Evolutionary conservation across 2,329 filamentous ascomycete genomes (phyloP), one percentile per base, ranked within the genome.

Genomic region (Leptographium wingfieldii): DNA sequence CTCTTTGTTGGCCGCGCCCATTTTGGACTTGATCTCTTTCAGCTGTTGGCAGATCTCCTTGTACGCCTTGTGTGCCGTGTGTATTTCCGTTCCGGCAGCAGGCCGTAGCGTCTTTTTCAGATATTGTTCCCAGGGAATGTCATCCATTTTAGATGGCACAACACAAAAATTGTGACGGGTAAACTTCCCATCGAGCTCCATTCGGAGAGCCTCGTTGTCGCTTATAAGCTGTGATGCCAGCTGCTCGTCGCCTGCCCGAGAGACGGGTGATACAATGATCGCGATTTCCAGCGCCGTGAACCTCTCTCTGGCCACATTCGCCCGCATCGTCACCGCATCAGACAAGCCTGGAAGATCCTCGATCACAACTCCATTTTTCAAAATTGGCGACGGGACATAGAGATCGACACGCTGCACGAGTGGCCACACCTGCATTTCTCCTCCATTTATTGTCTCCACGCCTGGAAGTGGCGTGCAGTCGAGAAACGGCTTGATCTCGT

Each of bases 261-360:
- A 52, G 5, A 66, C 61, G 0, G 67, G 66, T 0, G 66, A 54
- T 0, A 73, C 69, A 0, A 73, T 63, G 33, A 72, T 53, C 0
- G 68, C 68, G 3, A 70, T 63, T 10, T 68, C 65, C 0, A 73
- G 59, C 0, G 53, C 58, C 0, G 61, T n/a, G 4, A 65, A 65
- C 22, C 62, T 66, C 0, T 60, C 59, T 2, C 61, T 19, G 0
- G 71, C 68, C 0, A 72, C 57, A 0, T 61, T 55, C 0, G 66
- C 65, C 2, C 72, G 68, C 25, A 68, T 69, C 1, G 62, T 59
- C 0, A 65, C 61, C 0, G 61, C 60, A 22, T 83, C 80, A 0
- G 76, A 75, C 0, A 79, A 71, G 9, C 80, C 80, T 0, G 80
- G 80, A 0, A 83, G 69, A 61, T 83, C 79, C 0, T 81, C 78